Evolutionary conservation across 2,329 filamentous ascomycete genomes (phyloP).

Genomic region (Phyllosticta citrichinensis): DNA sequence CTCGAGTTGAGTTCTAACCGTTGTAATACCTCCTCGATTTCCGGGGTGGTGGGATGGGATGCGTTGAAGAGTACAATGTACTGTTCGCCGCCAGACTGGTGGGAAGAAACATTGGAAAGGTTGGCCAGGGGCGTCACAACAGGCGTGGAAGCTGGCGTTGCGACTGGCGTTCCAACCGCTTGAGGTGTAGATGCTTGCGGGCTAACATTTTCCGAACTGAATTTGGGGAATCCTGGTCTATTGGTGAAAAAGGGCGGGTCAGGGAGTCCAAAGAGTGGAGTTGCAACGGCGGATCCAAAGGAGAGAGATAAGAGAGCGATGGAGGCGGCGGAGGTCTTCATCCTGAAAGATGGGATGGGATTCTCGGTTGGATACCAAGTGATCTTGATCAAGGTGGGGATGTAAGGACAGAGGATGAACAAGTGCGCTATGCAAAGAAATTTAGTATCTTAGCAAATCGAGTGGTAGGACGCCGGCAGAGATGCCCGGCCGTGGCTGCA

Average conservation of each 20-base stretch:
- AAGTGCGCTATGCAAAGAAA: neutral
- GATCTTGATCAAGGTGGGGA: neutral
- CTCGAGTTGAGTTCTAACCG: conserved; percentile 26
- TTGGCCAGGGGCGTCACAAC: neutral
- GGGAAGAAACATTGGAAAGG: neutral
- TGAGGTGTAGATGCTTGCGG: neutral
- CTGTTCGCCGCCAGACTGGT: conserved; percentile 22
- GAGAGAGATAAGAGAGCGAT: neutral
- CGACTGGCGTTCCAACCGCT: neutral
- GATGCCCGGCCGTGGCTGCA: neutral
- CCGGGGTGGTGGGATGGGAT: conserved; percentile 20
- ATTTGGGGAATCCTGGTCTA: neutral
- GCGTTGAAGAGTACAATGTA: conserved; percentile 30
- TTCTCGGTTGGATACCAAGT: neutral
- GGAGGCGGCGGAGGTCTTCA: conserved; percentile 1
- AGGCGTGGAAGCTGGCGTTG: neutral
- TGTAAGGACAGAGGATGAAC: neutral
- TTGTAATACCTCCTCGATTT: conserved; percentile 26
- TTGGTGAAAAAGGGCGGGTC: neutral
- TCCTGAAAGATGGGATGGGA: neutral
- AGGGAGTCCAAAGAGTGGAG: neutral
- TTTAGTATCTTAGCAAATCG: neutral
- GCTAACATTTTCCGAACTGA: neutral
- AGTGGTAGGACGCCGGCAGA: neutral
- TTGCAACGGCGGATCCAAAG: neutral